Percentiles rank a stretch among this genome's conserved stretches.
phyloP scores from a whole-genome alignment of 495 filamentous ascomycete species.

The Talaromyces ruber region DNA sequence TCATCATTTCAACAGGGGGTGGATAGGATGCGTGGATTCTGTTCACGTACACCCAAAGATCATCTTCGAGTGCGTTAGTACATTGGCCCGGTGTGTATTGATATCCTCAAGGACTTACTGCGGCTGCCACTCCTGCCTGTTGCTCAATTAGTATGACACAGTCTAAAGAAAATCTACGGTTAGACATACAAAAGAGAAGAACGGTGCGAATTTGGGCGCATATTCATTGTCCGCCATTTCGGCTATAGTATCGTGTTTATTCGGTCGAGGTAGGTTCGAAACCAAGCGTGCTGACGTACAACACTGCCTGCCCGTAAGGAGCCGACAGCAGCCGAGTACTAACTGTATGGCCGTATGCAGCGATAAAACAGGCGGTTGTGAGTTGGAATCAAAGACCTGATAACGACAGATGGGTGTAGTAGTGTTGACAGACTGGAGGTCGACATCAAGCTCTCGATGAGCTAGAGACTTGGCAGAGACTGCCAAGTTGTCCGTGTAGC shows the following conservation, averaged over 20 bases:
- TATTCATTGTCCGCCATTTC: constrained; percentile 62
- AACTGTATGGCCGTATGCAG: too few relatives aligned
- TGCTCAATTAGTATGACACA: constrained; percentile 26
- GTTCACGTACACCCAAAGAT: constrained; percentile 78
- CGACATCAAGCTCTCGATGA: neutral
- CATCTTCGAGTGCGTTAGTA: constrained; percentile 45
- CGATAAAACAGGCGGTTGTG: too few relatives aligned
- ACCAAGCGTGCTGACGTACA: neutral
- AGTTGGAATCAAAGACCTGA: neutral
- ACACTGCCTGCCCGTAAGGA: neutral
- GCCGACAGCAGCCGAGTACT: neutral
- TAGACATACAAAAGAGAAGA: constrained; percentile 85
- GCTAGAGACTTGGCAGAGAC: neutral
- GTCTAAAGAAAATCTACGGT: neutral
- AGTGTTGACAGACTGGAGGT: neutral
- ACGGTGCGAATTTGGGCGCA: constrained; percentile 87
- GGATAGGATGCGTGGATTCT: neutral
- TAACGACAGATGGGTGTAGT: neutral
- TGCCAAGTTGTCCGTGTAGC: neutral
- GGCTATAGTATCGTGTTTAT: constrained; percentile 1
- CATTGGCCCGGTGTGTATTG: neutral
- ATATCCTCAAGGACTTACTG: constrained; percentile 58
- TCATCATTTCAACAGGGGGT: neutral
- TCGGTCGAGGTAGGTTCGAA: neutral
- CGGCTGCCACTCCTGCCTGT: constrained; percentile 80